phyloP scores from a whole-genome alignment of 1,284 basidiomycete species.

The Hemileia vastatrix region DNA sequence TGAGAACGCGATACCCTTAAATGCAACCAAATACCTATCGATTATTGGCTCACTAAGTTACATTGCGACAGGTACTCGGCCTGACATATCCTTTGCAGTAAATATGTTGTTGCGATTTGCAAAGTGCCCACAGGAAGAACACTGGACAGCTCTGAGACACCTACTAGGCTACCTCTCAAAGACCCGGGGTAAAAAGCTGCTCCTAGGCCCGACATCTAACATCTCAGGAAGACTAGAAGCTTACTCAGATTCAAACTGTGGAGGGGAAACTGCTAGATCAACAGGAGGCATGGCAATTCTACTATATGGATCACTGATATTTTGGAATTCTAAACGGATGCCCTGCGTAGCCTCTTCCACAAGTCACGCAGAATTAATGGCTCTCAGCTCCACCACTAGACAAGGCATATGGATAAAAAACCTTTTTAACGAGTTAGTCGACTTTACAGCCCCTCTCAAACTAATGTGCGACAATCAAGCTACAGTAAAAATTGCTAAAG shows the following conservation, averaged over 20 bases:
- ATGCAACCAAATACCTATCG: too few species aligned
- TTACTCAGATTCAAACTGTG: slow-evolving; percentile 14
- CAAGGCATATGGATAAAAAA: background rate
- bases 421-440: background rate
- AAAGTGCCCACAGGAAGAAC: background rate
- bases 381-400: background rate
- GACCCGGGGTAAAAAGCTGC: too few species aligned
- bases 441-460: background rate
- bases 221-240: too few species aligned
- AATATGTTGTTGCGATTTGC: background rate
- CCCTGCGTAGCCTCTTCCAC: background rate
- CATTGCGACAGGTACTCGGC: too few species aligned
- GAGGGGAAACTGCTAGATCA: background rate
- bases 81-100: slow-evolving; percentile 3
- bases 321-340: slow-evolving; percentile 2
- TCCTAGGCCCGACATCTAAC: too few species aligned
- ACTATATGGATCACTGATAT: background rate
- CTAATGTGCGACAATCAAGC: slow-evolving; percentile 3
- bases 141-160: background rate
- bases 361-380: slow-evolving; percentile 2
- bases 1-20: too few species aligned
- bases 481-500: background rate
- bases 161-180: background rate
- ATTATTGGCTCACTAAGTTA: too few species aligned
- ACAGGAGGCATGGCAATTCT: background rate